Evolutionary conservation across 805 yeast genomes (phyloP).

Genomic region (Gaillardinia entomophila): DNA sequence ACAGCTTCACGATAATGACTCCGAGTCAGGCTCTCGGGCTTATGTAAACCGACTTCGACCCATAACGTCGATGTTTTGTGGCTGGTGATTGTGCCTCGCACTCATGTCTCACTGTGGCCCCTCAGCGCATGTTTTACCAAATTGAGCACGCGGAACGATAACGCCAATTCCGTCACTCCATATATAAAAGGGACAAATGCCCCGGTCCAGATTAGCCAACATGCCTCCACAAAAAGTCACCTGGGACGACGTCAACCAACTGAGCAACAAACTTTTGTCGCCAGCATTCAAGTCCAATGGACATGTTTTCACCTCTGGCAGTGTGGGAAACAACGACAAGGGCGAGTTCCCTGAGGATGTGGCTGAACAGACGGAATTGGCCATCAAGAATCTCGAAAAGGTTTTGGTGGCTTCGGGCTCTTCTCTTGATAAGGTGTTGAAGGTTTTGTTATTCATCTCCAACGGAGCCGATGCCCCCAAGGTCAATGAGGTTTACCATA

Average conservation of each 20-base stretch:
- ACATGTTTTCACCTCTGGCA: slow-evolving; percentile 4
- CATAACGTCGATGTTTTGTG: too few relatives aligned
- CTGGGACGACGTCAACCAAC: slow-evolving; percentile 5
- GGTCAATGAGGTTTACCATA: slow-evolving; percentile 3
- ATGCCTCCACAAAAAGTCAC: slow-evolving; percentile 18
- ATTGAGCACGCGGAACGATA: too few relatives aligned
- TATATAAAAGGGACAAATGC: too few relatives aligned
- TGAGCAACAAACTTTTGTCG: slow-evolving; percentile 1
- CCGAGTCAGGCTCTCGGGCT: too few relatives aligned
- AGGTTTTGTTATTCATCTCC: slow-evolving; percentile 3
- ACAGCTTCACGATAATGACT: too few relatives aligned
- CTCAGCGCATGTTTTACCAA: too few relatives aligned
- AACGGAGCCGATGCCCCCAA: background rate
- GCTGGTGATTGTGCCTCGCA: too few relatives aligned
- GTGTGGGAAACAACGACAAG: slow-evolving; percentile 1
- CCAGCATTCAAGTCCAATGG: slow-evolving; percentile 10
- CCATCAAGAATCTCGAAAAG: slow-evolving; percentile 2
- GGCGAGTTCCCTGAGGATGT: slow-evolving; percentile 2
- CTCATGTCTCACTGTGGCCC: too few relatives aligned
- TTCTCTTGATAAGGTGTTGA: slow-evolving; percentile 1
- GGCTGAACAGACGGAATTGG: slow-evolving; percentile 1
- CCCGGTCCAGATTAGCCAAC: too few relatives aligned
- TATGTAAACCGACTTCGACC: too few relatives aligned
- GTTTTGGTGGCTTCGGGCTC: slow-evolving; percentile 1
- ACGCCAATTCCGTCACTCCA: too few relatives aligned